These are phyloP conservation scores for Fraxinus sp. DNA, from an alignment of 305 asterid species.

Conservation along the genomic window DNA sequence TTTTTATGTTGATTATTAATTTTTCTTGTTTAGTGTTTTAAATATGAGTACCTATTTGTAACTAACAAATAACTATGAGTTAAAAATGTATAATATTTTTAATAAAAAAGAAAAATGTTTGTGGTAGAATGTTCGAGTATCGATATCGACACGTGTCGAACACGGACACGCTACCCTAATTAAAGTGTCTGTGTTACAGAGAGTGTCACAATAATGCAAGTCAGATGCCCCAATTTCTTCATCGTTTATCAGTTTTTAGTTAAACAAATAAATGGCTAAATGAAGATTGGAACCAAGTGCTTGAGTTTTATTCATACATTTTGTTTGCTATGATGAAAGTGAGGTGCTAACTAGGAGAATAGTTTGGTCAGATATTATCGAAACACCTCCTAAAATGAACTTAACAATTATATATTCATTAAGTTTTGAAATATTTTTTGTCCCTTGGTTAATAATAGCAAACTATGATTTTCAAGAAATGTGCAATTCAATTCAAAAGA, in stretches of 20 bases:
- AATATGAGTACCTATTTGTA: no score
- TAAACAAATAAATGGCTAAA: slow-evolving; percentile 17
- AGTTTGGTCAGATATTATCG: neutral
- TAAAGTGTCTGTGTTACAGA: no score
- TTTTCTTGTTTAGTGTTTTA: no score
- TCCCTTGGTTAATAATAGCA: slow-evolving; percentile 7
- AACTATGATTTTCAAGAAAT: slow-evolving; percentile 11
- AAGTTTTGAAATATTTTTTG: neutral
- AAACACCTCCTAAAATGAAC: slow-evolving; percentile 6
- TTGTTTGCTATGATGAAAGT: neutral
- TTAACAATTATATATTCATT: slow-evolving; percentile 10
- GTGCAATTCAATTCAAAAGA: slow-evolving; percentile 3
- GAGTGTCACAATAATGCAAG: slow-evolving; percentile 7
- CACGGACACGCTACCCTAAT: no score
- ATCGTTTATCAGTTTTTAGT: neutral
- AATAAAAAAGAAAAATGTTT: no score
- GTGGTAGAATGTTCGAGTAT: no score
- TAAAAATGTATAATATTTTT: no score
- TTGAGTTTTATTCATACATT: neutral
- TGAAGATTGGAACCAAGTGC: slow-evolving; percentile 14
- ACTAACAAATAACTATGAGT: no score
- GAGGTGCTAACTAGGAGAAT: slow-evolving; percentile 9
- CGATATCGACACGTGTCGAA: no score
- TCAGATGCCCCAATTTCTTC: slow-evolving; percentile 7
- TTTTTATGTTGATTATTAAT: no score